Evolutionary conservation across 768 basidiomycete species (phyloP).

Genomic region (Lactarius akahatsu): DNA sequence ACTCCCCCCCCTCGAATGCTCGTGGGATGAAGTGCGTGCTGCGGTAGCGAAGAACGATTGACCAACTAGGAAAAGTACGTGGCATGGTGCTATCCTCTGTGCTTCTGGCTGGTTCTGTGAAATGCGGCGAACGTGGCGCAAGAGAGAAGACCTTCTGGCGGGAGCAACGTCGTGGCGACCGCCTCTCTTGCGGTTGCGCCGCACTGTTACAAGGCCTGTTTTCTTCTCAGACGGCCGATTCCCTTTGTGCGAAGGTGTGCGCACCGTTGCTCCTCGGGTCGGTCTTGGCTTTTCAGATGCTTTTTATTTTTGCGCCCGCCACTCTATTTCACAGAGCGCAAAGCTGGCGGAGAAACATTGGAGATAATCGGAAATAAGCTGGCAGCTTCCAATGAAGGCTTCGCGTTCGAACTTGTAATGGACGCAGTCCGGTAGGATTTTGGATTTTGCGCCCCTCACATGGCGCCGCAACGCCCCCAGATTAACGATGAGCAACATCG

Average conservation of each 20-base stretch:
- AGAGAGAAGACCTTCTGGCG: not conserved
- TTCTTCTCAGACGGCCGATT: not conserved
- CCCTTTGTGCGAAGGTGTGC: not conserved
- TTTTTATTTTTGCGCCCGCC: not conserved
- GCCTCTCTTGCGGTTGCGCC: not conserved
- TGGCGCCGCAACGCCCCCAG: not conserved
- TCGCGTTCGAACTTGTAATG: not conserved
- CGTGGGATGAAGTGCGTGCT: not conserved
- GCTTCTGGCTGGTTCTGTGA: not conserved
- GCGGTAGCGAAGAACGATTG: not conserved
- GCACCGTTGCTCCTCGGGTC: not conserved
- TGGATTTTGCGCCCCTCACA: not conserved
- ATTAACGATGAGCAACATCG: not conserved
- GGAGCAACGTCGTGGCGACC: not conserved
- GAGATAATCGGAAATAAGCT: slow-evolving; percentile 3
- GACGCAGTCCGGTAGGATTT: not conserved
- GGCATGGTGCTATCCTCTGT: not conserved
- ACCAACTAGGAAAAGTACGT: not conserved
- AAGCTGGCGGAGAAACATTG: not conserved
- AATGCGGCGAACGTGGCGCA: not conserved
- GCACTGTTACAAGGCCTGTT: not conserved
- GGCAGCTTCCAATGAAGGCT: slow-evolving; percentile 1
- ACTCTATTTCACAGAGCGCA: not conserved
- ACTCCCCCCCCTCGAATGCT: not conserved
- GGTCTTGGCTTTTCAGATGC: not conserved